Base-by-base conservation (phyloP, 2,329 filamentous ascomycete genomes). In the Rasamsonia emersonii region DNA sequence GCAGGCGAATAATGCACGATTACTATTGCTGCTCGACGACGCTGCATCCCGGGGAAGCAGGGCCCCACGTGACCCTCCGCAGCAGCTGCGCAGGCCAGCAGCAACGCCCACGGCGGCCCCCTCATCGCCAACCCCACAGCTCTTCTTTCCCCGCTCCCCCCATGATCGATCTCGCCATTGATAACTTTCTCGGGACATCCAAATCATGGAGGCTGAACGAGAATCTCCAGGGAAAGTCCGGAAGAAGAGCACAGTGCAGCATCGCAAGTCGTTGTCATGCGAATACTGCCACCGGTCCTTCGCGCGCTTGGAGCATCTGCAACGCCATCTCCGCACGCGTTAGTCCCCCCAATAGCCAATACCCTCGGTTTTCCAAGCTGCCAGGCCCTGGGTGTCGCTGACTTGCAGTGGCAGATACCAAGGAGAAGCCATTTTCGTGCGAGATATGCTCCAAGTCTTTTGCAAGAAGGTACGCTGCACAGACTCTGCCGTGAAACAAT, bases 281-380 rank as follows among this genome's bases (percentile, higher is more conserved):
- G 62, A 65, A 47, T 65, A 65, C 41, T 67, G 63, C 49, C 63
- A 60, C 44, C 51, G 64, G 40, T 58, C 62, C 23, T 67, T 67
- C 49, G 63, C 62, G 34, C 60, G 64, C 30, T 46, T 67, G 40
- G 64, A 67, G 50, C 64, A 67, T 54, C 62, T 67, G 47, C 64
- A 67, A 58, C 58, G 64, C 44, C 64, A 67, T 59, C 62, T 67
- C 55, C 61, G 64, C 54, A 67, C 64, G 43, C 64, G 60, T 64
- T 59, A 58, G 61, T 58, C 58, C 51, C 53, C 53, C 53, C 51
- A 38, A 36, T n/a, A n/a, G n/a, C n/a, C n/a, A n/a, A n/a, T n/a
- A n/a, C n/a, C n/a, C n/a, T n/a, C n/a, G n/a, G n/a, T n/a, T n/a
- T n/a, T n/a, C n/a, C n/a, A n/a, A n/a, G n/a, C n/a, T n/a, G n/a